These are phyloP conservation scores for Pelargonium nanum DNA, from an alignment of 345 rosid genomes.

Conservation along the genomic window DNA sequence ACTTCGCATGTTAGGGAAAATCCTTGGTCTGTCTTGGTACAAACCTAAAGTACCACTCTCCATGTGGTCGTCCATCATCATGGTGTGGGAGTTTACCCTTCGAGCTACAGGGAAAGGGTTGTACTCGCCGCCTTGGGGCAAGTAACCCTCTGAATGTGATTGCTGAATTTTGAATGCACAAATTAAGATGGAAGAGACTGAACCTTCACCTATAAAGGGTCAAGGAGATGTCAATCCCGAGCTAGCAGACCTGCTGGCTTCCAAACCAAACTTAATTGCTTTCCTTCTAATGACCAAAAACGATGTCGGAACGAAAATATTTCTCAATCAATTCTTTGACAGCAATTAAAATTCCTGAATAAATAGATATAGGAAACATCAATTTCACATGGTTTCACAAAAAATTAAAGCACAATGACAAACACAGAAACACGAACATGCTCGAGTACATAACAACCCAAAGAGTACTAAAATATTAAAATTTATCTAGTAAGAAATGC, in stretches of 20 bases:
- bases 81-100: conserved; percentile 40
- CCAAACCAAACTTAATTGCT: background rate
- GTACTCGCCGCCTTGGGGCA: conserved; percentile 30
- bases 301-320: too few species aligned
- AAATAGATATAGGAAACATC: too few species aligned
- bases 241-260: too few species aligned
- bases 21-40: conserved; percentile 71
- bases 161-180: conserved; percentile 25
- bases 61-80: conserved; percentile 82
- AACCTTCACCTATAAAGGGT: background rate
- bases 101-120: conserved; percentile 23
- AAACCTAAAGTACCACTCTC: conserved; percentile 70
- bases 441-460: too few species aligned
- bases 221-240: too few species aligned
- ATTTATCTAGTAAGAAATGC: too few species aligned
- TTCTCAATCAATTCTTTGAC: too few species aligned
- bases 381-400: too few species aligned
- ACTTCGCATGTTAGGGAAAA: conserved; percentile 79
- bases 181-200: background rate
- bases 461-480: too few species aligned
- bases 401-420: too few species aligned
- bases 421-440: too few species aligned
- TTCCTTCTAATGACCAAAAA: background rate
- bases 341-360: too few species aligned
- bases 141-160: conserved; percentile 35